Conservation (phyloP, 495 filamentous ascomycete genomes). For the Aspergillus bridgeri region DNA sequence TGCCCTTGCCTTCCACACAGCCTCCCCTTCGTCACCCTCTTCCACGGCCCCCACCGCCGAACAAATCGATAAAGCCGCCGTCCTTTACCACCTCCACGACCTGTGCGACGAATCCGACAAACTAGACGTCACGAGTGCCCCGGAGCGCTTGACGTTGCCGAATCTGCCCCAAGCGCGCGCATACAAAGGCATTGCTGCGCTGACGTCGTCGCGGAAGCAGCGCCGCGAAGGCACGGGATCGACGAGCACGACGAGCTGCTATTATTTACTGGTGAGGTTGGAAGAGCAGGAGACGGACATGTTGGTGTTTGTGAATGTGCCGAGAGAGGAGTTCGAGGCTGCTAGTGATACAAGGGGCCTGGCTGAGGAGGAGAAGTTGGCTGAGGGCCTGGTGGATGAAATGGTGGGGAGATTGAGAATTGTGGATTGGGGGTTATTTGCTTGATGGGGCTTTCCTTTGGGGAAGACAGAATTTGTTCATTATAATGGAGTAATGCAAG, state of each 20-base stretch:
- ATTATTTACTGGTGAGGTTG: constrained; percentile 63
- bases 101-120: constrained; percentile 61
- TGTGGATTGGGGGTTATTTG: constrained; percentile 80
- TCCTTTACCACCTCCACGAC: constrained; percentile 73
- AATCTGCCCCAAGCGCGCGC: constrained; percentile 21
- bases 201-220: constrained; percentile 24
- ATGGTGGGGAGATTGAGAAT: constrained; percentile 72
- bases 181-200: constrained; percentile 31
- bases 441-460: constrained; percentile 23
- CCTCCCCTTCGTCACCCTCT: constrained; percentile 20
- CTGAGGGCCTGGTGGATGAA: constrained; percentile 55
- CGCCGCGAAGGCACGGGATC: background rate
- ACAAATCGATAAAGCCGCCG: constrained; percentile 56
- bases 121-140: constrained; percentile 52
- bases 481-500: background rate
- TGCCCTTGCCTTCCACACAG: constrained; percentile 31
- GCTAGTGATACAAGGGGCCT: constrained; percentile 32
- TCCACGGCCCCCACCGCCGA: constrained; percentile 15
- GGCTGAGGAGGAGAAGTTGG: constrained; percentile 59
- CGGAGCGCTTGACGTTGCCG: constrained; percentile 25
- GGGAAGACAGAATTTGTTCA: too few relatives aligned
- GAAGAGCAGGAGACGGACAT: constrained; percentile 75
- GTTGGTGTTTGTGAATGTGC: constrained; percentile 87
- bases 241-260: constrained; percentile 27
- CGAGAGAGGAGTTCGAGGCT: constrained; percentile 65